These are phyloP conservation scores for Pulchroboletus neoregius DNA, from an alignment of 1,284 basidiomycete genomes.

Conservation along the genomic window DNA sequence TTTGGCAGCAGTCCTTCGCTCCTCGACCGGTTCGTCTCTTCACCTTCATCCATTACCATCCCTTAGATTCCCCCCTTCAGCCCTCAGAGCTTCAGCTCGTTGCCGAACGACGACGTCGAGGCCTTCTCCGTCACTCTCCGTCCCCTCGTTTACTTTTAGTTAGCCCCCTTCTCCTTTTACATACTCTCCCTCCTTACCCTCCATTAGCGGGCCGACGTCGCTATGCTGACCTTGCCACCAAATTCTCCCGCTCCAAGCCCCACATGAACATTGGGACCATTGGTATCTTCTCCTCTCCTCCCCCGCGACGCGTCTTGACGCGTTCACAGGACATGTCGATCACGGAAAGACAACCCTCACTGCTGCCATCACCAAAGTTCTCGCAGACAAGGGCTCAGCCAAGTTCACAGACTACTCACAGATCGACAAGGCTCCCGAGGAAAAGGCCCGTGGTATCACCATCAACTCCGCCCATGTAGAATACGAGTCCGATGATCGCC, in stretches of 20 bases:
- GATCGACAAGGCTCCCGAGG: slow-evolving; percentile 99
- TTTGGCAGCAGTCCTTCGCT: slow-evolving; percentile 47
- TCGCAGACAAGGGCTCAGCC: slow-evolving; percentile 78
- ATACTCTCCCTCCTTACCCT: slow-evolving; percentile 5
- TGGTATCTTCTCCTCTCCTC: slow-evolving; percentile 40
- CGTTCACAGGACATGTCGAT: slow-evolving; percentile 75
- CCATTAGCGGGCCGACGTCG: slow-evolving; percentile 38
- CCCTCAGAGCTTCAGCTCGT: slow-evolving; percentile 33
- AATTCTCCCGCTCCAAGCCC: slow-evolving; percentile 84
- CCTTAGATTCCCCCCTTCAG: too few relatives aligned
- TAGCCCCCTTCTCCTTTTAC: slow-evolving; percentile 14
- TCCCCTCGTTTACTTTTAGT: slow-evolving; percentile 1
- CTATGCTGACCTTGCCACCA: slow-evolving; percentile 70
- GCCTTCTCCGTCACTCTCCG: slow-evolving; percentile 19
- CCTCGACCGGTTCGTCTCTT: slow-evolving; percentile 43
- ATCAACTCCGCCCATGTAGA: slow-evolving; percentile 96
- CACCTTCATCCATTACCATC: too few relatives aligned
- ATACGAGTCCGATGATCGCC: slow-evolving; percentile 89
- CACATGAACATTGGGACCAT: slow-evolving; percentile 98
- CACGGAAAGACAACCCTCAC: slow-evolving; percentile 97
- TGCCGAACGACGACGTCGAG: slow-evolving; percentile 29
- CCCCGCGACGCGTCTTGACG: slow-evolving; percentile 17
- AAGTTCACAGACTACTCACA: slow-evolving; percentile 97
- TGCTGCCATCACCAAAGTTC: slow-evolving; percentile 96
- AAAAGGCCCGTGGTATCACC: slow-evolving; percentile 99